Percentiles rank a stretch among this genome's conserved stretches.
These are phyloP conservation scores for Corylus avellana DNA, from an alignment of 306 rosid genomes.

Conservation along the genomic window DNA sequence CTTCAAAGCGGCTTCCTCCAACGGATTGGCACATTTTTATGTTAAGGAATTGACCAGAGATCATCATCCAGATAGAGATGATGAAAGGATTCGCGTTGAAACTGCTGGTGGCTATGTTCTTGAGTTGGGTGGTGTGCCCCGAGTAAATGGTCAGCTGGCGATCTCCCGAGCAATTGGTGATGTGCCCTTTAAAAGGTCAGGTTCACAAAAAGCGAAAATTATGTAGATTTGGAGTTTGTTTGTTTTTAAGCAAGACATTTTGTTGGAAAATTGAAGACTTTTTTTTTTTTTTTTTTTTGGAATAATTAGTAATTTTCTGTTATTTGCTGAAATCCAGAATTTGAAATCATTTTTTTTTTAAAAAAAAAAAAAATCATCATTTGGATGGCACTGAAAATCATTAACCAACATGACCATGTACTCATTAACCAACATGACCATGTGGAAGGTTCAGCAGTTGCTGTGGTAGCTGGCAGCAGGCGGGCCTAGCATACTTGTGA, in stretches of 20 bases:
- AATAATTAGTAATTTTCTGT: too few relatives aligned
- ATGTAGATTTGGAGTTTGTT: not conserved
- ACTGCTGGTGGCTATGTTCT: constrained; percentile 91
- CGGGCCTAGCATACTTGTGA: too few relatives aligned
- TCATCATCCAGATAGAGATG: constrained; percentile 94
- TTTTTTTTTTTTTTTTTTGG: not conserved
- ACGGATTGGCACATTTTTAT: constrained; percentile 59
- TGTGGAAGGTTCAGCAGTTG: too few relatives aligned
- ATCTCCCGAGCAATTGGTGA: constrained; percentile 90
- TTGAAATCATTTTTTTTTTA: not conserved
- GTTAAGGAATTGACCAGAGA: constrained; percentile 91
- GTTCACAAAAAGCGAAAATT: constrained; percentile 16
- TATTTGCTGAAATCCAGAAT: too few relatives aligned
- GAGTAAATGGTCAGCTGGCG: constrained; percentile 93
- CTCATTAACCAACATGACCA: not conserved
- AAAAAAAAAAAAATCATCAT: too few relatives aligned
- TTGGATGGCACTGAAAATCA: not conserved
- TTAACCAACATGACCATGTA: not conserved
- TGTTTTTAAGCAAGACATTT: not conserved
- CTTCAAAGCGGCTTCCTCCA: constrained; percentile 51
- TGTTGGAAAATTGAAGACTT: too few relatives aligned
- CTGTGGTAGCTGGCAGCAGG: too few relatives aligned
- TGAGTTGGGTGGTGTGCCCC: constrained; percentile 84
- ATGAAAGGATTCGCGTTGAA: constrained; percentile 88
- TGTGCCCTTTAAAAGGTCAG: constrained; percentile 74